A percentile compares a stretch with the other conserved stretches of the same genome.
phyloP scores from a whole-genome alignment of 2,329 filamentous ascomycete genomes.

The Fusarium solani-melongenae region DNA sequence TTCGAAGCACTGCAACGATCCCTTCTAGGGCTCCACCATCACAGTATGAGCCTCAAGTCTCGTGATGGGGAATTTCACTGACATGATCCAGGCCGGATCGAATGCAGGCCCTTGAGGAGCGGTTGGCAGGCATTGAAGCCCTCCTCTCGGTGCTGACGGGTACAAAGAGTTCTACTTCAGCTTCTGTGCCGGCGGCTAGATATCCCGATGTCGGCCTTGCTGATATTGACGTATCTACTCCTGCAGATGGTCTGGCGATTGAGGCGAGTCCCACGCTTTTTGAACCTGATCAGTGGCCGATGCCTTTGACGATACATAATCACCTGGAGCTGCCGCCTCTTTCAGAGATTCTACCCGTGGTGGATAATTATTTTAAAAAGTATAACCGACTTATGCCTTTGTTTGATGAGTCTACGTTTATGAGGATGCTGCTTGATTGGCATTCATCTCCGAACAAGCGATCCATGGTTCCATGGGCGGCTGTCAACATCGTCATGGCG shows the following conservation, averaged over 20 bases:
- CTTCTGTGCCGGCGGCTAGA: background rate
- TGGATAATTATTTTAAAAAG: conserved; percentile 36
- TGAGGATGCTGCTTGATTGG: conserved; percentile 48
- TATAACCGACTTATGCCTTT: conserved; percentile 44
- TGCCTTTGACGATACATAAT: background rate
- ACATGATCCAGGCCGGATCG: conserved; percentile 20
- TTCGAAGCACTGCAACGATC: background rate
- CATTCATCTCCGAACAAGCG: conserved; percentile 38
- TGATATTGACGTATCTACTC: background rate
- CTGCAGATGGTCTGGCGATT: background rate
- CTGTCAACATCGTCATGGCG: conserved; percentile 51
- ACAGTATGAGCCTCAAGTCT: background rate
- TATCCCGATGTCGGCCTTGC: background rate
- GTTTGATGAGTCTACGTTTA: conserved; percentile 49
- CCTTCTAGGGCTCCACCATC: background rate
- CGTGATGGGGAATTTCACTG: background rate
- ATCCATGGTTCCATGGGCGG: conserved; percentile 44
- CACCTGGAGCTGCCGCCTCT: conserved; percentile 28
- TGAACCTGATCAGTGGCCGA: background rate
- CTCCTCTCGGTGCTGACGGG: conserved; percentile 15
- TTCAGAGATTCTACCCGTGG: conserved; percentile 28
- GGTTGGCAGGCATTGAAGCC: conserved; percentile 32
- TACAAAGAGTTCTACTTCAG: background rate
- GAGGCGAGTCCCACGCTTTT: background rate
- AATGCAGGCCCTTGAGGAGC: conserved; percentile 27